These are phyloP conservation scores for Oryza rufipogon DNA, from an alignment of 176 grass and related monocot genomes.

Conservation along the genomic window DNA sequence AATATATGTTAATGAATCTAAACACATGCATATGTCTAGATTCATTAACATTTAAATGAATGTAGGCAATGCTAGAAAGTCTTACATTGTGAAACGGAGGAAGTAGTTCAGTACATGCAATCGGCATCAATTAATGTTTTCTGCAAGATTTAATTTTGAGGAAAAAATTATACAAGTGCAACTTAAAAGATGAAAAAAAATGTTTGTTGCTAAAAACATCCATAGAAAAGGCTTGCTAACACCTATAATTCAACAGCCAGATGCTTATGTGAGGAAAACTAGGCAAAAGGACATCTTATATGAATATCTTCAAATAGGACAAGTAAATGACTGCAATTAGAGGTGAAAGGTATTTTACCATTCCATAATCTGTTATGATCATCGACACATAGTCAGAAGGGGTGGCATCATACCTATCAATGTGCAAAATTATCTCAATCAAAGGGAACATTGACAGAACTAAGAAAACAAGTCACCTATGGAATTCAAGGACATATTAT, in stretches of 20 bases:
- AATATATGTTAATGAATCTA: no score
- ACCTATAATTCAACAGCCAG: neutral
- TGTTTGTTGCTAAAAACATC: neutral
- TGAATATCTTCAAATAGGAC: neutral
- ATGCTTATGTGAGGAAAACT: neutral
- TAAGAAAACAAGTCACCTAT: constrained; percentile 6
- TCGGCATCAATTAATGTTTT: neutral
- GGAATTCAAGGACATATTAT: constrained; percentile 42
- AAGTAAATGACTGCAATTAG: neutral
- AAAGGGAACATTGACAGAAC: constrained; percentile 17
- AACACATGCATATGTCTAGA: no score
- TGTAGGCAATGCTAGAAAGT: no score
- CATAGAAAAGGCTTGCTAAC: neutral
- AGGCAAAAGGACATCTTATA: neutral
- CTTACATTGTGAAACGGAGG: no score
- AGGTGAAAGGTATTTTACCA: constrained; percentile 64
- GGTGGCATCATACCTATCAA: constrained; percentile 89
- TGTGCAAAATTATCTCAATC: constrained; percentile 39
- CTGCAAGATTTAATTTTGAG: neutral
- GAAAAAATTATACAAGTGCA: neutral
- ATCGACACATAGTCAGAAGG: constrained; percentile 94
- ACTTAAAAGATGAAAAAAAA: neutral
- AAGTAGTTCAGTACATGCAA: neutral
- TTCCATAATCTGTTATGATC: constrained; percentile 97
- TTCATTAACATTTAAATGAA: no score